Percentiles rank a stretch among this genome's conserved stretches.
phyloP scores from a whole-genome alignment of 352 stramenopile genomes.

The Globisporangium paroecandrum region DNA sequence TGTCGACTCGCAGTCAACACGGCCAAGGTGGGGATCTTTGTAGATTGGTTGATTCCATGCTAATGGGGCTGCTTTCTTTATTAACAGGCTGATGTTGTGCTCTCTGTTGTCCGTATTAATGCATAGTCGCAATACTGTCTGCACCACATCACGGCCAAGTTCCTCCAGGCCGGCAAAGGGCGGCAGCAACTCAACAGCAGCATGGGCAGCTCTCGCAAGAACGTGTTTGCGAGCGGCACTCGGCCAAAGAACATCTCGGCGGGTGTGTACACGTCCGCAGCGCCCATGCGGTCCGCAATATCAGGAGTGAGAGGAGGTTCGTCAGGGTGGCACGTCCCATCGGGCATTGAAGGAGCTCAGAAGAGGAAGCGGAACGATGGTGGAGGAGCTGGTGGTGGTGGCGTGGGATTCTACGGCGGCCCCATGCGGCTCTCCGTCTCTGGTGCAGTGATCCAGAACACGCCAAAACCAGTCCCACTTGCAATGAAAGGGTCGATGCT shows the following conservation, averaged over 20 bases:
- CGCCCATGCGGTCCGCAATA: constrained; percentile 11
- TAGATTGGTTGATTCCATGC: background rate
- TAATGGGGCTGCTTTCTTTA: no score
- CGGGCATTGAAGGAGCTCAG: constrained; percentile 21
- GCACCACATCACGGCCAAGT: constrained; percentile 71
- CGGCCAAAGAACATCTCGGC: constrained; percentile 76
- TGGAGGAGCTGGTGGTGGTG: background rate
- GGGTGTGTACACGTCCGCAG: constrained; percentile 61
- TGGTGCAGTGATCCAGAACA: constrained; percentile 42
- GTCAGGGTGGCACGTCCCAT: constrained; percentile 19
- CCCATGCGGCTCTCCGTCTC: constrained; percentile 51
- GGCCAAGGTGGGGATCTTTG: constrained; percentile 37
- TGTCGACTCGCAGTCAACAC: constrained; percentile 76
- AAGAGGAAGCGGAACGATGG: constrained; percentile 55
- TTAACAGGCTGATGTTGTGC: no score
- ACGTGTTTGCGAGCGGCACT: constrained; percentile 46
- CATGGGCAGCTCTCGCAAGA: constrained; percentile 59
- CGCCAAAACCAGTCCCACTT: background rate
- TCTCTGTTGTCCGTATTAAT: background rate
- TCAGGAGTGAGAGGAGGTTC: constrained; percentile 1
- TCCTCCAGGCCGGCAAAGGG: constrained; percentile 63
- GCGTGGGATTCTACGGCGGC: constrained; percentile 31
- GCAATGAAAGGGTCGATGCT: constrained; percentile 8
- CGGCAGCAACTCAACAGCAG: constrained; percentile 79
- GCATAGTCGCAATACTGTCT: constrained; percentile 66